Percentiles rank a stretch among this genome's conserved stretches.
Conservation (phyloP, 1,284 basidiomycete species). For the Boletus sp. region DNA sequence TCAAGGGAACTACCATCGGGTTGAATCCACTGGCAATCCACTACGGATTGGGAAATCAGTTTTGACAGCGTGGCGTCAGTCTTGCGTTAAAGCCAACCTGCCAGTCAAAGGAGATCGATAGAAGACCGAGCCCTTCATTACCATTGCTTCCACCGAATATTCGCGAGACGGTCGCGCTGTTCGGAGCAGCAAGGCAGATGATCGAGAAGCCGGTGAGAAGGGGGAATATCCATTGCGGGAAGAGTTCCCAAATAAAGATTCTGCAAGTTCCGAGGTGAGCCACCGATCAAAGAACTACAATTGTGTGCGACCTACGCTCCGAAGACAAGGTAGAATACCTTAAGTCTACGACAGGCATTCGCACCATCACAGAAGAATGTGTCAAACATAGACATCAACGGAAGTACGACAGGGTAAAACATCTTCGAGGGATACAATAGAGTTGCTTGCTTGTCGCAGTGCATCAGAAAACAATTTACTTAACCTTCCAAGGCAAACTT, state of each 20-base stretch:
- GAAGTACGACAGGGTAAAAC: slow-evolving; percentile 54
- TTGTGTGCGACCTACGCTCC: slow-evolving; percentile 27
- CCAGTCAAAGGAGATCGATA: slow-evolving; percentile 60
- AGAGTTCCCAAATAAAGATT: slow-evolving; percentile 52
- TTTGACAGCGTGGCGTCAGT: background rate
- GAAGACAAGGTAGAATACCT: slow-evolving; percentile 53
- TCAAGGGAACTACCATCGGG: slow-evolving; percentile 46
- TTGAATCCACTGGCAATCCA: slow-evolving; percentile 45
- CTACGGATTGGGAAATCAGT: slow-evolving; percentile 23
- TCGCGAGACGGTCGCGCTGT: slow-evolving; percentile 47
- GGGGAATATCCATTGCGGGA: slow-evolving; percentile 54
- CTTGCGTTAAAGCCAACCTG: slow-evolving; percentile 25
- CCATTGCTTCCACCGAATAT: slow-evolving; percentile 62
- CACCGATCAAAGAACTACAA: background rate
- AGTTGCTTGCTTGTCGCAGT: slow-evolving; percentile 34
- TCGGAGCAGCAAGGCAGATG: slow-evolving; percentile 57
- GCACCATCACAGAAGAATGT: slow-evolving; percentile 51
- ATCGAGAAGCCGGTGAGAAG: slow-evolving; percentile 51
- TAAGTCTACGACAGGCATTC: slow-evolving; percentile 43
- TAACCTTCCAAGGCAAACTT: slow-evolving; percentile 21
- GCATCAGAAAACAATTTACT: background rate
- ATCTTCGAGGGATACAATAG: slow-evolving; percentile 69
- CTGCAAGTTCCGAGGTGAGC: slow-evolving; percentile 16
- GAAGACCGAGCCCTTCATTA: slow-evolving; percentile 54
- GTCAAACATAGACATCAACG: slow-evolving; percentile 57